Base-by-base conservation (phyloP, 2,329 filamentous ascomycete genomes). In the Xylariaceae sp. region DNA sequence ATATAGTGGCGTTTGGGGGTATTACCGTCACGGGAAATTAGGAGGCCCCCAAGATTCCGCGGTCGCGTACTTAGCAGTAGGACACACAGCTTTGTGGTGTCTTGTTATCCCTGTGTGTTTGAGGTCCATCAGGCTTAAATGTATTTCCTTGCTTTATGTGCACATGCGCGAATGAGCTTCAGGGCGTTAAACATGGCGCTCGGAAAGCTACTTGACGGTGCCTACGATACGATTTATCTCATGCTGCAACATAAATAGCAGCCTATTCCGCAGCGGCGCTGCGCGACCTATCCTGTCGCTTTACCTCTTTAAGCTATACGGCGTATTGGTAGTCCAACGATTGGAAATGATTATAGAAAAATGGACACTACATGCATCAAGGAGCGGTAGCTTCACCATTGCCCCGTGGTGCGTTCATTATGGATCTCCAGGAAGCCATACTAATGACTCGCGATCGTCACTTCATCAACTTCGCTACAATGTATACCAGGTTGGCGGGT, bases 1-100 rank as follows among this genome's bases (percentile, higher is more conserved):
- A 58, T 56, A n/a, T n/a, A 46, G 37, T 35, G 60, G 58, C 55
- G 56, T 61, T 58, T 19, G 31, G 55, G 52, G 51, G 31, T 50
- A 47, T 31, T 9, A 50, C 35, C 29, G 35, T 7, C 3, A 11
- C 3, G 49, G 47, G 43, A 39, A 31, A 37, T 29, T 8, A 29
- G 46, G 11, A 29, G 31, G 44, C 45, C 31, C 34, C 43, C 19
- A 42, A n/a, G 47, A 47, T 31, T 37, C 32, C 19, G 1, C 26
- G 6, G 34, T 45, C 11, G 44, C 47, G 45, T 50, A 48, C 47
- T 39, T 44, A 31, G 19, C 35, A 47, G 50, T 43, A 50, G 43
- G 45, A 56, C 50, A 55, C 48, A 42, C 45, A n/a, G 39, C 47
- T 48, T 19, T 19, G 19, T 47, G 40, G 44, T n/a, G 11, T 40